phyloP scores from a whole-genome alignment of 2,329 filamentous ascomycete species.

The Aspergillus candidus region DNA sequence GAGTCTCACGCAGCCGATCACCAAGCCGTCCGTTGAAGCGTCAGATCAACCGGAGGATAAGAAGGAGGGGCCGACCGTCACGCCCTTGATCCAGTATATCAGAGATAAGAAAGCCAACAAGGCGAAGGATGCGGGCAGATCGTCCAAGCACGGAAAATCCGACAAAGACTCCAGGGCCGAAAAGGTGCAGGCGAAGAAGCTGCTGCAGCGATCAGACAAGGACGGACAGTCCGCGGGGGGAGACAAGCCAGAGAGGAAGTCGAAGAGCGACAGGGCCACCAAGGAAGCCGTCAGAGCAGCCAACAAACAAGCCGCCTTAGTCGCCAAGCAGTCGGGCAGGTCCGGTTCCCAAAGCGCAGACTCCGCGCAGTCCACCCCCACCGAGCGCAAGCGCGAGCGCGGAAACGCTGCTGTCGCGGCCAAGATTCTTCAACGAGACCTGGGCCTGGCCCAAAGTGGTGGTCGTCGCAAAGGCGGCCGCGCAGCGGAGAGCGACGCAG shows the following conservation, averaged over 20 bases:
- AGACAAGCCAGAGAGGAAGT: conserved; percentile 36
- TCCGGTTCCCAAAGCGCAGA: conserved; percentile 15
- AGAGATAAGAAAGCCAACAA: conserved; percentile 85
- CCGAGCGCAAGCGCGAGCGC: conserved; percentile 49
- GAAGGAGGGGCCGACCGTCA: conserved; percentile 65
- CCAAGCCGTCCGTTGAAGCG: conserved; percentile 50
- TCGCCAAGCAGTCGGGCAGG: conserved; percentile 23
- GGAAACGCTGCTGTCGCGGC: conserved; percentile 49
- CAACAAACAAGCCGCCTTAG: conserved; percentile 39
- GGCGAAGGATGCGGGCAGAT: conserved; percentile 53
- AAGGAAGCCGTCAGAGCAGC: conserved; percentile 58
- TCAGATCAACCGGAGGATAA: conserved; percentile 48
- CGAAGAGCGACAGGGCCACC: conserved; percentile 50
- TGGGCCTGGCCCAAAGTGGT: conserved; percentile 47
- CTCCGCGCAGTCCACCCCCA: conserved; percentile 21
- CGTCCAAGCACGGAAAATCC: conserved; percentile 36
- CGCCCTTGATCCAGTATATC: conserved; percentile 82
- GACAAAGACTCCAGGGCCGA: conserved; percentile 37
- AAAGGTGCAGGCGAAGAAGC: conserved; percentile 38
- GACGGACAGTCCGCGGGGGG: conserved; percentile 21
- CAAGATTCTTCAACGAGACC: conserved; percentile 57
- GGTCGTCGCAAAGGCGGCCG: conserved; percentile 36
- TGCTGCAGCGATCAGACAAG: conserved; percentile 36
- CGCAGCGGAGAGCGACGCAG: conserved; percentile 18
- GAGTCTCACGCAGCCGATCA: conserved; percentile 67